Percentiles rank a stretch among this genome's conserved stretches.
Conservation (phyloP, 1,284 basidiomycete species). For the Blastosporella zonata region DNA sequence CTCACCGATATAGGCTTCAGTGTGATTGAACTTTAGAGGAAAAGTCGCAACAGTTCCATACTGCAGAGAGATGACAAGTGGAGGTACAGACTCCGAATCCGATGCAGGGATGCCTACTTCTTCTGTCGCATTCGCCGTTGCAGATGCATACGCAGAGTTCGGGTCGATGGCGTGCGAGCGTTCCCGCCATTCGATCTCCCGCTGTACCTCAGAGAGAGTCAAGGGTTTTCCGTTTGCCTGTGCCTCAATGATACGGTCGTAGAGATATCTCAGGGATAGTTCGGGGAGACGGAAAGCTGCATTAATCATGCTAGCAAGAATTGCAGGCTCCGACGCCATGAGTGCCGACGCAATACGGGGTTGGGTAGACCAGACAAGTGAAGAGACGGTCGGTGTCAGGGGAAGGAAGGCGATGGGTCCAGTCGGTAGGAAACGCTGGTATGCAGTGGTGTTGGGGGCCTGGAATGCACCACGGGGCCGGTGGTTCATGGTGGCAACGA, state of each 20-base stretch:
- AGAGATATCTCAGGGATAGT: slow-evolving; percentile 68
- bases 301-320: slow-evolving; percentile 80
- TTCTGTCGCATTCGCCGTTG: slow-evolving; percentile 25
- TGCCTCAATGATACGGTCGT: slow-evolving; percentile 59
- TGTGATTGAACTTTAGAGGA: slow-evolving; percentile 86
- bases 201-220: slow-evolving; percentile 42
- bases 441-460: slow-evolving; percentile 77
- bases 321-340: slow-evolving; percentile 61
- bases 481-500: slow-evolving; percentile 88
- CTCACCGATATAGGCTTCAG: slow-evolving; percentile 83
- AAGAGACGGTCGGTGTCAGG: slow-evolving; percentile 73
- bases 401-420: slow-evolving; percentile 96
- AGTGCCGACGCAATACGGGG: slow-evolving; percentile 77
- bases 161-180: slow-evolving; percentile 59
- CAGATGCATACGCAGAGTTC: slow-evolving; percentile 61
- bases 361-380: slow-evolving; percentile 94
- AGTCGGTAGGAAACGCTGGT: slow-evolving; percentile 93
- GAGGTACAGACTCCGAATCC: slow-evolving; percentile 70
- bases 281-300: slow-evolving; percentile 89
- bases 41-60: slow-evolving; percentile 84
- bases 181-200: slow-evolving; percentile 71
- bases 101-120: slow-evolving; percentile 55
- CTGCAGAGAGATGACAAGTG: slow-evolving; percentile 73
- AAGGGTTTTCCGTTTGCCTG: slow-evolving; percentile 42
- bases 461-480: slow-evolving; percentile 55